Conservation (phyloP, 2,329 filamentous ascomycete species). For the Venturia asperata region DNA sequence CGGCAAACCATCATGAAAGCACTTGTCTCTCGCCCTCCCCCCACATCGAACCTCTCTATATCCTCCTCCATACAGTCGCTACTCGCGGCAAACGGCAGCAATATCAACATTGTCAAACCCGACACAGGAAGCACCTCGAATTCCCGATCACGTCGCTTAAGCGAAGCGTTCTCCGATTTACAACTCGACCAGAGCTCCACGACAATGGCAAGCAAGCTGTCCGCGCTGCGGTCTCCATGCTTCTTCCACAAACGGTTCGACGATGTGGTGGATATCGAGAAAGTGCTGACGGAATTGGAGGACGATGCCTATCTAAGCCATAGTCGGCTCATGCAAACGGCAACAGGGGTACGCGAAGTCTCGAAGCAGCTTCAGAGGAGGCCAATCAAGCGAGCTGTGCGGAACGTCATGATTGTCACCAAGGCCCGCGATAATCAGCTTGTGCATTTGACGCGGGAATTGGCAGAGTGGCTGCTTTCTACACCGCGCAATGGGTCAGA, state of each 20-base stretch:
- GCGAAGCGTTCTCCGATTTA: constrained; percentile 49
- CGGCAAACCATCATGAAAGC: constrained; percentile 79
- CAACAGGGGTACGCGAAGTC: constrained; percentile 88
- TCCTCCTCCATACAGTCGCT: constrained; percentile 56
- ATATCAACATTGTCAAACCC: constrained; percentile 22
- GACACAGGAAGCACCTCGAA: constrained; percentile 34
- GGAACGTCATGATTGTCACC: constrained; percentile 96
- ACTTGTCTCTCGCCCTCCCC: constrained; percentile 55
- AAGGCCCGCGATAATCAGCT: constrained; percentile 94
- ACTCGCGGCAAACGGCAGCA: constrained; percentile 34
- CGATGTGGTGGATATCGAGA: constrained; percentile 89
- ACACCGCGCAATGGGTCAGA: constrained; percentile 86
- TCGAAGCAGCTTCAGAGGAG: constrained; percentile 89
- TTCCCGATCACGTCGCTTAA: constrained; percentile 52
- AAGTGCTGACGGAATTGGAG: constrained; percentile 88
- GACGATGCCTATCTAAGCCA: constrained; percentile 69
- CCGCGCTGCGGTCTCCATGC: constrained; percentile 80
- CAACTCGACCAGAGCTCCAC: constrained; percentile 39
- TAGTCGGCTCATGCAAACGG: constrained; percentile 88
- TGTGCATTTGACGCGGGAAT: constrained; percentile 78
- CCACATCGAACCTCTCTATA: constrained; percentile 53
- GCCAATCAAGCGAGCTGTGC: constrained; percentile 84
- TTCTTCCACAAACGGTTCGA: constrained; percentile 98
- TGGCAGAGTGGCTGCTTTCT: constrained; percentile 78
- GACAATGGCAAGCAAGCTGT: constrained; percentile 44